Evolutionary conservation across 345 rosid species (phyloP).

Genomic region (Populus pruinosa): DNA sequence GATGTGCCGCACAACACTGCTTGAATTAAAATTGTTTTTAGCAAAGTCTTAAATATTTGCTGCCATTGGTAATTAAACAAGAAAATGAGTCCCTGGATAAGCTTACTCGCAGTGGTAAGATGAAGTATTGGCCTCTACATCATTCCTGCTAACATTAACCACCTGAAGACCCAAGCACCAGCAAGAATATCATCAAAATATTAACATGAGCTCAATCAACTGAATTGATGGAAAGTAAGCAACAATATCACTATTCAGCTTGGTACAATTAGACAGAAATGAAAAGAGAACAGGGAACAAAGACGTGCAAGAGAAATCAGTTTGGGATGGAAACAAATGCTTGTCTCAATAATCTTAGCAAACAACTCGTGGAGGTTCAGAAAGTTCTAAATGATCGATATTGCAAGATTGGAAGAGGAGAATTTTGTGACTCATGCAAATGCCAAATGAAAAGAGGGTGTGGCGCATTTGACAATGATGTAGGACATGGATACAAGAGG

Average conservation of each 20-base stretch:
- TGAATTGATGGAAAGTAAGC: not conserved
- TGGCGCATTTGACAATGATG: not conserved
- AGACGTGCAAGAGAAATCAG: not conserved
- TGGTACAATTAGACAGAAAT: not conserved
- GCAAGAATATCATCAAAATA: not conserved
- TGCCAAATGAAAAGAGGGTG: not conserved
- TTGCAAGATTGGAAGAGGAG: not conserved
- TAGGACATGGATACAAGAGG: not conserved
- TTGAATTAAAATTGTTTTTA: conserved; percentile 11
- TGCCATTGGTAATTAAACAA: not conserved
- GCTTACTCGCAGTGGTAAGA: conserved; percentile 84
- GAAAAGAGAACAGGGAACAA: not conserved
- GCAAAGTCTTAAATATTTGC: not conserved
- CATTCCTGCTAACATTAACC: conserved; percentile 47
- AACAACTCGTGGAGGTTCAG: not conserved
- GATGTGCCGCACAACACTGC: conserved; percentile 58
- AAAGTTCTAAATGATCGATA: not conserved
- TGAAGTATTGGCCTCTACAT: conserved; percentile 66
- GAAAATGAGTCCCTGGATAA: conserved; percentile 3
- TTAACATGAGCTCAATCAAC: not conserved
- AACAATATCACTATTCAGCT: not conserved
- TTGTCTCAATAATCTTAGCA: conserved; percentile 7
- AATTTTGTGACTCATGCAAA: not conserved
- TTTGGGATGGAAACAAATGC: not conserved
- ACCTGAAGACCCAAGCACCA: conserved; percentile 39